A percentile compares a stretch with the other conserved stretches of the same genome.
These are phyloP conservation scores for Baudoinia panamericana DNA, from an alignment of 495 filamentous ascomycete species.

Conservation along the genomic window DNA sequence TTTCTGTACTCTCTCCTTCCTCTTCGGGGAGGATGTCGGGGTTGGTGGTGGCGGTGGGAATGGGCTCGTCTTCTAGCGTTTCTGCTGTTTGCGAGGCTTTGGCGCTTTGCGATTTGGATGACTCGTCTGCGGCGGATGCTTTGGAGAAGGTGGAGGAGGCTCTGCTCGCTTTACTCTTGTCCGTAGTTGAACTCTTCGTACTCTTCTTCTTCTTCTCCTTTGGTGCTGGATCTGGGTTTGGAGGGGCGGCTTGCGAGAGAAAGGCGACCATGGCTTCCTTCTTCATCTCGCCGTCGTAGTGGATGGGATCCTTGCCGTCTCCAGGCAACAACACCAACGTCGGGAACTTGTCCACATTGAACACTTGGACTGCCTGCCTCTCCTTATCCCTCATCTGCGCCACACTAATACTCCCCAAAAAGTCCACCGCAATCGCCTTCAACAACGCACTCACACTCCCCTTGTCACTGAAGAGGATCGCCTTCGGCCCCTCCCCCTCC, in stretches of 20 bases:
- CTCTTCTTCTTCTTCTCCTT: constrained; percentile 28
- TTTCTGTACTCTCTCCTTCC: constrained; percentile 31
- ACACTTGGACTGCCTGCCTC: constrained; percentile 52
- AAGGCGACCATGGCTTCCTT: constrained; percentile 74
- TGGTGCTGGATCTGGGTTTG: constrained; percentile 59
- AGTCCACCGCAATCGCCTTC: constrained; percentile 80
- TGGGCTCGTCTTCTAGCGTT: constrained; percentile 31
- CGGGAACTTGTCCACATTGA: constrained; percentile 65
- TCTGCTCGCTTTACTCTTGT: constrained; percentile 24
- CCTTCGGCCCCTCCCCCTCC: constrained; percentile 62
- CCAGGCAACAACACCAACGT: constrained; percentile 70
- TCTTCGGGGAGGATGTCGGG: constrained; percentile 32
- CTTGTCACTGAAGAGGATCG: constrained; percentile 89
- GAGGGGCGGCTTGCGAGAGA: constrained; percentile 59
- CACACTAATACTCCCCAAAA: constrained; percentile 65
- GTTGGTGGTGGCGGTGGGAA: constrained; percentile 37
- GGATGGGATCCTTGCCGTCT: constrained; percentile 49
- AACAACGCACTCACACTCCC: constrained; percentile 72
- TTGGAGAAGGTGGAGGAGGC: constrained; percentile 31
- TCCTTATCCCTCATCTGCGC: constrained; percentile 84
- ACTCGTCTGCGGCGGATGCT: constrained; percentile 33
- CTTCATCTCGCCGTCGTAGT: constrained; percentile 76
- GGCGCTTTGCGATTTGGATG: constrained; percentile 28
- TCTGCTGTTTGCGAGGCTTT: constrained; percentile 30
- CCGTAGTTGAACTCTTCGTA: constrained; percentile 40